Evolutionary conservation across 176 grass and related monocot species (phyloP), one percentile per base, ranked within the genome.

Genomic region (Zizania latifolia): DNA sequence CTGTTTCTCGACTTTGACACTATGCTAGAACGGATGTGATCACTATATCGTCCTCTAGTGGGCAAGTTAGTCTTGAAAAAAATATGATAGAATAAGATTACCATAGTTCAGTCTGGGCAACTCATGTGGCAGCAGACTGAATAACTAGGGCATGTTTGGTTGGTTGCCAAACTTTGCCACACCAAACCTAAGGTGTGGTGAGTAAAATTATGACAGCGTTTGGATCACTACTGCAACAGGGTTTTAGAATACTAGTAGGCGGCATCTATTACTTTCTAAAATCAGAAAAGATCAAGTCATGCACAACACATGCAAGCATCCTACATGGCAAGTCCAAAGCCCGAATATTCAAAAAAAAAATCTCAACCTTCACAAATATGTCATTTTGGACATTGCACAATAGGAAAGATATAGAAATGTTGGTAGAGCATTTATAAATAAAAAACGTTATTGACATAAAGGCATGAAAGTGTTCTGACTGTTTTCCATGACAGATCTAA

Each of bases 301-400:
- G 32, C 28, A 37, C 15, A 28, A 17, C 22, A 24, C 15, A 67
- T 35, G 46, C 4, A 65, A 53, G 63, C 41, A 19, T 17, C 37
- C 26, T 44, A 43, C 6, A 73, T 57, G 23, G 30, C 31, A 53
- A 45, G 24, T 54, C 45, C 22, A 28, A 7, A 30, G 23, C 11
- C 63, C 36, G 0, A 63, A 63, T 50, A 76, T 62, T 63, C 13
- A 14, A 63, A 5, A 63, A 76, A 1, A 14, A 13, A 15, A 66
- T 66, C 21, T 37, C 19, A 33, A 39, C 58, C 45, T 76, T 76
- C 39, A 63, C 19, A 75, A 15, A 76, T 34, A 76, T 44, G 63
- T 58, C 39, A 33, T 6, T 63, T 35, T 77, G 58, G 41, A 64
- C 12, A 65, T 40, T 65, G 2, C 21, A 6, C 5, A 6, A 37